A percentile compares a stretch with the other conserved stretches of the same genome.
phyloP scores from a whole-genome alignment of 768 basidiomycete genomes.

The Trametes elegans region DNA sequence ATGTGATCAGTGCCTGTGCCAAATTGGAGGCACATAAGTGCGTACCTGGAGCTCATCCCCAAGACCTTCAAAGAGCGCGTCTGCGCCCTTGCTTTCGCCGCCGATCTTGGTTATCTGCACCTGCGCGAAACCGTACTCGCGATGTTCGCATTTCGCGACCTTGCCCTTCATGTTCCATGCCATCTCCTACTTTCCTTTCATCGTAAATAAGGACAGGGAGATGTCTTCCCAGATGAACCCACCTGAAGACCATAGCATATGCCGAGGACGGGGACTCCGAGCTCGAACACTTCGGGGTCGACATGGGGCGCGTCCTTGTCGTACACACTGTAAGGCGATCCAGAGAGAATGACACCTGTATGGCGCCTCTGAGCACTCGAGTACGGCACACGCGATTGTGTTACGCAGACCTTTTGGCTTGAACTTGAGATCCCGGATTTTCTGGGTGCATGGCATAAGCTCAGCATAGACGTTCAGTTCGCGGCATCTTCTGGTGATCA shows the following conservation, averaged over 20 bases:
- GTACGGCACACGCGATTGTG: background rate
- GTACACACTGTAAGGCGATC: constrained; percentile 98
- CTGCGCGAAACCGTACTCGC: constrained; percentile 93
- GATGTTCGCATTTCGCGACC: constrained; percentile 82
- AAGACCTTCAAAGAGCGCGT: constrained; percentile 81
- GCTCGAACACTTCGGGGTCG: constrained; percentile 85
- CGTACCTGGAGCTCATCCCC: constrained; percentile 87
- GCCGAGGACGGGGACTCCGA: constrained; percentile 89
- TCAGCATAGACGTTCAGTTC: constrained; percentile 98
- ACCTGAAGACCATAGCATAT: constrained; percentile 98
- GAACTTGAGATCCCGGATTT: constrained; percentile 83
- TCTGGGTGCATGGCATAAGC: constrained; percentile 93
- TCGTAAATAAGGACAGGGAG: background rate
- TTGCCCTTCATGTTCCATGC: constrained; percentile 84
- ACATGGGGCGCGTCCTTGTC: constrained; percentile 90
- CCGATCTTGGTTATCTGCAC: constrained; percentile 69
- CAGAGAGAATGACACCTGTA: constrained; percentile 91
- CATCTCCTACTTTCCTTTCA: constrained; percentile 69
- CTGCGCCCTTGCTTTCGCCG: constrained; percentile 45
- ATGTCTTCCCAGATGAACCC: constrained; percentile 12
- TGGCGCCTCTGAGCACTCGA: background rate
- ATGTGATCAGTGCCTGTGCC: background rate
- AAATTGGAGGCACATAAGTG: background rate
- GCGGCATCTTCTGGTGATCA: constrained; percentile 96
- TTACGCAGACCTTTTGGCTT: constrained; percentile 79